These are phyloP conservation scores for Ophiostoma sp. DNA, from an alignment of 2,329 filamentous ascomycete genomes.

Conservation along the genomic window DNA sequence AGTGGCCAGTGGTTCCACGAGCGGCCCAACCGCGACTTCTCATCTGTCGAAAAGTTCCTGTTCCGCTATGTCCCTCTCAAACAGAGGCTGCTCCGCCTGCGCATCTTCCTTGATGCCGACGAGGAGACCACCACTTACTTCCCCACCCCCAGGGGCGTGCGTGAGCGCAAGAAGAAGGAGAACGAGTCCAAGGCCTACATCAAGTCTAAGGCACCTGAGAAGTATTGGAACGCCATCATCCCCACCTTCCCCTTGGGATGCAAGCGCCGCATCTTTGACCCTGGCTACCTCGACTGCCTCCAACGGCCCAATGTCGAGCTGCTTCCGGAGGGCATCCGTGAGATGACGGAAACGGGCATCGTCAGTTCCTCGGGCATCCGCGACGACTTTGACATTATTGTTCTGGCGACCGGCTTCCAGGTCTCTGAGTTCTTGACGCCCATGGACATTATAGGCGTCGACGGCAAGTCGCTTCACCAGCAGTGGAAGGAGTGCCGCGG, in stretches of 20 bases:
- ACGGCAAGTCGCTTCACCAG: constrained; percentile 31
- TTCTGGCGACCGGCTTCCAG: constrained; percentile 47
- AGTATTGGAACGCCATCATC: constrained; percentile 37
- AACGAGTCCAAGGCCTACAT: background rate
- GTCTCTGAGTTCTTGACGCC: constrained; percentile 34
- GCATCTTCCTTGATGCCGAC: background rate
- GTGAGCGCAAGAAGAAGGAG: background rate
- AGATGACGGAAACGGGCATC: background rate
- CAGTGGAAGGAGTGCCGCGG: constrained; percentile 35
- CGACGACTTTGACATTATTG: constrained; percentile 46
- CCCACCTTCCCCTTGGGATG: constrained; percentile 40
- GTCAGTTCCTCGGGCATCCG: constrained; percentile 42
- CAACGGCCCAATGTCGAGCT: background rate
- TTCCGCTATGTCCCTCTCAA: background rate
- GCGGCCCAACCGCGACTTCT: background rate
- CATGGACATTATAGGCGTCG: constrained; percentile 34
- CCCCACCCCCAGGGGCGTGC: background rate
- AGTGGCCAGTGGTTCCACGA: background rate
- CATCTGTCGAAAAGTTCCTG: background rate
- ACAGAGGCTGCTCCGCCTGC: background rate
- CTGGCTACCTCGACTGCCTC: constrained; percentile 24
- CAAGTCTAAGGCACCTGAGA: constrained; percentile 30
- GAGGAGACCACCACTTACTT: background rate
- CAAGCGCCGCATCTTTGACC: constrained; percentile 41
- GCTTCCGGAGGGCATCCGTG: background rate